Evolutionary conservation across 2,329 filamentous ascomycete genomes (phyloP).

Genomic region (Pseudogymnoascus sp.): DNA sequence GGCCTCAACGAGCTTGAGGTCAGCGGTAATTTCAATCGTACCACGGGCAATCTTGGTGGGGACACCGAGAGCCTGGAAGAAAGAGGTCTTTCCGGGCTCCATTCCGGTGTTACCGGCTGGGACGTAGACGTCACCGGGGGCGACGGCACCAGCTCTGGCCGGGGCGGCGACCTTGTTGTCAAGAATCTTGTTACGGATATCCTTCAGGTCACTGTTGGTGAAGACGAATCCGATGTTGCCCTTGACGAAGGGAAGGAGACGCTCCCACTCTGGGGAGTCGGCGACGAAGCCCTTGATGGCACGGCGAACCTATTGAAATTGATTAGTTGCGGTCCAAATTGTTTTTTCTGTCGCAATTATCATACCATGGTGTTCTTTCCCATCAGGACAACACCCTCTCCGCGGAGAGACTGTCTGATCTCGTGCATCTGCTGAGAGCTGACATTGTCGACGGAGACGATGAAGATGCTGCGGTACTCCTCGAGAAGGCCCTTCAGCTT

Average conservation of each 20-base stretch:
- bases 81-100: slow-evolving; percentile 99
- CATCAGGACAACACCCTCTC: slow-evolving; percentile 93
- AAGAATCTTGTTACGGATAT: slow-evolving; percentile 86
- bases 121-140: slow-evolving; percentile 86
- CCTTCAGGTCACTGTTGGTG: slow-evolving; percentile 95
- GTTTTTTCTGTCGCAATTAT: slow-evolving; percentile 8
- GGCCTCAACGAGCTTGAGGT: slow-evolving; percentile 95
- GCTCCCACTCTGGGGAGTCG: slow-evolving; percentile 96
- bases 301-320: slow-evolving; percentile 66
- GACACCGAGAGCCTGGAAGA: slow-evolving; percentile 99
- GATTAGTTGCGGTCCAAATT: background rate
- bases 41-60: slow-evolving; percentile 99
- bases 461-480: slow-evolving; percentile 96
- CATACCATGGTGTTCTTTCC: slow-evolving; percentile 99
- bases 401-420: slow-evolving; percentile 87
- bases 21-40: slow-evolving; percentile 99
- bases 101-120: slow-evolving; percentile 99
- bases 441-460: slow-evolving; percentile 98
- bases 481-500: slow-evolving; percentile 98
- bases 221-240: slow-evolving; percentile 99
- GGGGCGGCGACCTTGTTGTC: slow-evolving; percentile 96
- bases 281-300: slow-evolving; percentile 88
- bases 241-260: slow-evolving; percentile 89
- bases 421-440: slow-evolving; percentile 99
- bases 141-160: slow-evolving; percentile 94